A percentile compares a stretch with the other conserved stretches of the same genome.
These are phyloP conservation scores for Ceratobasidium sp. DNA, from an alignment of 1,284 basidiomycete species.

Conservation along the genomic window DNA sequence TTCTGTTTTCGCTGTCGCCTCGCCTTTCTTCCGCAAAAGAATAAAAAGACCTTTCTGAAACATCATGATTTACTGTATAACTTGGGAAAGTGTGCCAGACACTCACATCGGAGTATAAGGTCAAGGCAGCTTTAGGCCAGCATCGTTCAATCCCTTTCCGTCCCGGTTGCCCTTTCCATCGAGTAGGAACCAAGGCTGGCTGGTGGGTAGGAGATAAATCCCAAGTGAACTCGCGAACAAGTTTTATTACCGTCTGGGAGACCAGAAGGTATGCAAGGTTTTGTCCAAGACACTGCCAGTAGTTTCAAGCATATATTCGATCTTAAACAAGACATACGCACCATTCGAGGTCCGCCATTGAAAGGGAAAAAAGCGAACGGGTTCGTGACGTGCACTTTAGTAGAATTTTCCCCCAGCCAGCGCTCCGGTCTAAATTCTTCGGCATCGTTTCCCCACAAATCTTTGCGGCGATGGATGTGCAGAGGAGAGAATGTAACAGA, in stretches of 20 bases:
- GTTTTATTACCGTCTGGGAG: slow-evolving; percentile 16
- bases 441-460: slow-evolving; percentile 47
- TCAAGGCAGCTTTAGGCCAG: slow-evolving; percentile 30
- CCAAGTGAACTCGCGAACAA: slow-evolving; percentile 18
- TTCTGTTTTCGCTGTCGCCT: background rate
- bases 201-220: background rate
- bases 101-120: slow-evolving; percentile 32
- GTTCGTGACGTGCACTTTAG: slow-evolving; percentile 39
- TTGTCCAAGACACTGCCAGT: slow-evolving; percentile 23
- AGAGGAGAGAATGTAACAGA: slow-evolving; percentile 44
- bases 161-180: slow-evolving; percentile 4
- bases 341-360: slow-evolving; percentile 45
- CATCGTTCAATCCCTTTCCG: slow-evolving; percentile 28
- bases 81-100: background rate
- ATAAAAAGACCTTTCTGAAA: slow-evolving; percentile 22
- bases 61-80: background rate
- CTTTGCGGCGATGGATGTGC: slow-evolving; percentile 43
- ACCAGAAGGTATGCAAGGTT: slow-evolving; percentile 25
- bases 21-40: background rate
- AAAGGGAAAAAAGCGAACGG: slow-evolving; percentile 44
- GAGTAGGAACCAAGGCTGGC: slow-evolving; percentile 6
- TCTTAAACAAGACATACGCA: background rate
- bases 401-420: slow-evolving; percentile 39
- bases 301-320: background rate
- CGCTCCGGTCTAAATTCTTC: slow-evolving; percentile 47